A percentile compares a stretch with the other conserved stretches of the same genome.
Conservation (phyloP, 129 eudicot genomes). For the Daucus carota region DNA sequence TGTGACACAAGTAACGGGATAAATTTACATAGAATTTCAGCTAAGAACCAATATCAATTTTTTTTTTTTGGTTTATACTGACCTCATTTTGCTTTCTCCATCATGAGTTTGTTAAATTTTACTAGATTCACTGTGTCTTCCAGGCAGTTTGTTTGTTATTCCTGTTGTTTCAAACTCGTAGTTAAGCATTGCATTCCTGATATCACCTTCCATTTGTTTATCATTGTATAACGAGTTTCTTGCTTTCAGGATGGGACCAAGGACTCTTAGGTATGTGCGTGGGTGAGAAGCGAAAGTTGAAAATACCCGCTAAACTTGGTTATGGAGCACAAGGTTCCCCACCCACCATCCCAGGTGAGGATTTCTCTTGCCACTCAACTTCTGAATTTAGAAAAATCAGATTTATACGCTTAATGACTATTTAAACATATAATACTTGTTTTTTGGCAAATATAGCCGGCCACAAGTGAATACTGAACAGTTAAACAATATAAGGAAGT, state of each 20-base stretch:
- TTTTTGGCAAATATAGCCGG: background rate
- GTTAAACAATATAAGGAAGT: background rate
- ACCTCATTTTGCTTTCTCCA: background rate
- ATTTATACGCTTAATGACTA: background rate
- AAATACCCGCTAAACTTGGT: slow-evolving; percentile 91
- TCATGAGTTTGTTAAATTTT: background rate
- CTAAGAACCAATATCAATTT: background rate
- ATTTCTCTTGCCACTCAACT: background rate
- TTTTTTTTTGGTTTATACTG: background rate
- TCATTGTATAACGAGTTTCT: background rate
- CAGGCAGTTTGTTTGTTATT: background rate
- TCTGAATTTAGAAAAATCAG: background rate
- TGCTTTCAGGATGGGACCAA: slow-evolving; percentile 92
- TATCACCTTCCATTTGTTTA: background rate
- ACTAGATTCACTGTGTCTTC: background rate
- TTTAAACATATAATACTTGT: background rate
- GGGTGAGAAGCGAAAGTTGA: slow-evolving; percentile 95
- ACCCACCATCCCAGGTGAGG: slow-evolving; percentile 90
- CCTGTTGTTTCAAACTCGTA: background rate
- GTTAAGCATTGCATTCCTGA: background rate
- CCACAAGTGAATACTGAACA: background rate
- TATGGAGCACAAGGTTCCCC: slow-evolving; percentile 97
- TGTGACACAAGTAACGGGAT: background rate
- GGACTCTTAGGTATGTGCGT: slow-evolving; percentile 96
- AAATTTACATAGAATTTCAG: background rate